Evolutionary conservation across 1,284 basidiomycete genomes (phyloP).

Genomic region (Fomitopsis pinicola): DNA sequence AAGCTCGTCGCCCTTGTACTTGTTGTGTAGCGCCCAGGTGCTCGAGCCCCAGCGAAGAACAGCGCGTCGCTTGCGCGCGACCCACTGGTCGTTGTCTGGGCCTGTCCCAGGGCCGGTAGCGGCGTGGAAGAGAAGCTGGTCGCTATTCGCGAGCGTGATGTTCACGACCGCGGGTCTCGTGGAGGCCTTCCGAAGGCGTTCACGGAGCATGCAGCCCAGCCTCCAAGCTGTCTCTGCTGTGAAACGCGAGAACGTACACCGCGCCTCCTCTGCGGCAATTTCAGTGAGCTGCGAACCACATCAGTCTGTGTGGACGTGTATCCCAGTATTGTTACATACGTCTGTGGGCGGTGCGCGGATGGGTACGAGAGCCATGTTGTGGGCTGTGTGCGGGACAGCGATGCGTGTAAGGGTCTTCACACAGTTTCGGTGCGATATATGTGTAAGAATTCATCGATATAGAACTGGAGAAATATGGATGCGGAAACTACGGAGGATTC

Average conservation of each 20-base stretch:
- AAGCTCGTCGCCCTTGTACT: conserved; percentile 16
- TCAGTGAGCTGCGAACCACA: conserved; percentile 8
- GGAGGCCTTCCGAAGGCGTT: conserved; percentile 17
- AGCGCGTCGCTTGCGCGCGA: conserved; percentile 31
- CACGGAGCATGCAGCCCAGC: conserved; percentile 27
- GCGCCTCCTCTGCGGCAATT: conserved; percentile 15
- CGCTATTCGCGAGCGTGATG: conserved; percentile 27
- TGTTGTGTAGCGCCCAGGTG: conserved; percentile 23
- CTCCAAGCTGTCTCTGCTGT: conserved; percentile 29
- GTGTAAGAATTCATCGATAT: neutral
- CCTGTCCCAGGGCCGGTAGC: conserved; percentile 26
- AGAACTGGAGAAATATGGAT: neutral
- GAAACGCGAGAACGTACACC: conserved; percentile 20
- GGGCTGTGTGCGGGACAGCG: neutral
- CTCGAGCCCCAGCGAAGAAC: conserved; percentile 30
- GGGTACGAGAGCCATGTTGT: conserved; percentile 3
- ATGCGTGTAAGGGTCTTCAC: neutral
- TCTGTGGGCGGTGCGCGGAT: conserved; percentile 15
- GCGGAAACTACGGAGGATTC: conserved; percentile 8
- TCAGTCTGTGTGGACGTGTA: neutral
- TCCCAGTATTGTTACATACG: neutral
- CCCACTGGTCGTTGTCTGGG: conserved; percentile 32
- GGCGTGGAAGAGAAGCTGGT: conserved; percentile 29
- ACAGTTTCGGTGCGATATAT: neutral
- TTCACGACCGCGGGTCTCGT: conserved; percentile 20